These are phyloP conservation scores for Penicillium verrucosum DNA, from an alignment of 2,329 filamentous ascomycete species.

Conservation along the genomic window DNA sequence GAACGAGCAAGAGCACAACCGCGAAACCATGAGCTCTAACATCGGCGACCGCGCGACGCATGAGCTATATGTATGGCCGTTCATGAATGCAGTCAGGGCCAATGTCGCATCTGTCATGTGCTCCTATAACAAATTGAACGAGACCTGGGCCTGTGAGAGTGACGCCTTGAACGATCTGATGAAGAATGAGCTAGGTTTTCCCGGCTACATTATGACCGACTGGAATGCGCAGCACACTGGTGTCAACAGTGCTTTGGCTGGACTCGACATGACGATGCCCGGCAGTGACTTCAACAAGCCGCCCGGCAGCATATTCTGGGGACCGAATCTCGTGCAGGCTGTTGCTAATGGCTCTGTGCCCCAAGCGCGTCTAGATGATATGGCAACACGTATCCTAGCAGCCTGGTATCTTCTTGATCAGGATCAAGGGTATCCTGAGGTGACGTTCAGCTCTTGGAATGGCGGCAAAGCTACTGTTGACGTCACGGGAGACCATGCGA, in stretches of 20 bases:
- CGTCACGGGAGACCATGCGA: conserved; percentile 41
- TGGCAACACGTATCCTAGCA: conserved; percentile 53
- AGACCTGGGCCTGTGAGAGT: conserved; percentile 77
- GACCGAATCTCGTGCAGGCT: conserved; percentile 49
- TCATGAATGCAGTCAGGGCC: conserved; percentile 67
- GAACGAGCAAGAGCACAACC: conserved; percentile 63
- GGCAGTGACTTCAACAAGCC: conserved; percentile 44
- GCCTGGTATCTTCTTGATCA: conserved; percentile 51
- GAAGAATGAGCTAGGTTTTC: conserved; percentile 77
- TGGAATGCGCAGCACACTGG: conserved; percentile 74
- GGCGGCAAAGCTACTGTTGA: conserved; percentile 33
- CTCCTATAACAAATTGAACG: conserved; percentile 65
- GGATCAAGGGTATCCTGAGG: conserved; percentile 43
- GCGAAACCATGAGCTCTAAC: conserved; percentile 44
- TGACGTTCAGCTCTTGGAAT: conserved; percentile 48
- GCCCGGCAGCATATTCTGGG: conserved; percentile 28
- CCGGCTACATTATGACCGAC: conserved; percentile 77
- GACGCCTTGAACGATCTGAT: conserved; percentile 72
- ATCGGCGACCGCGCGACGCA: conserved; percentile 72
- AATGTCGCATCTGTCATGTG: conserved; percentile 57
- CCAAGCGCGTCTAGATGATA: conserved; percentile 57
- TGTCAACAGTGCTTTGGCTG: conserved; percentile 64
- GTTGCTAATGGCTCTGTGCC: conserved; percentile 60
- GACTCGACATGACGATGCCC: conserved; percentile 85
- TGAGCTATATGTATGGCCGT: conserved; percentile 76